These are phyloP conservation scores for Tetrahymena malaccensis DNA, from an alignment of 73 alveolate species.

Conservation along the genomic window DNA sequence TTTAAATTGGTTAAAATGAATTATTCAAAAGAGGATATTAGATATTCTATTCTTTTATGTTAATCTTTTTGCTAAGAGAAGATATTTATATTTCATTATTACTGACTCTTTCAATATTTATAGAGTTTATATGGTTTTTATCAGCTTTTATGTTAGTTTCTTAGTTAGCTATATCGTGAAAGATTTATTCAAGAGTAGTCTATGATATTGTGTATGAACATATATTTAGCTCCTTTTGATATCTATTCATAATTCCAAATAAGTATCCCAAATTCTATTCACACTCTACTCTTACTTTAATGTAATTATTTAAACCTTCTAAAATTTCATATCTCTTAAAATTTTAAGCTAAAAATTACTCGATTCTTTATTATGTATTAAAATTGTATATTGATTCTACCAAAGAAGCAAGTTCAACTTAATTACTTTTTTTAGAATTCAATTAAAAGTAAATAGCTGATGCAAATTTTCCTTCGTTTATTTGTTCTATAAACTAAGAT, in stretches of 20 bases:
- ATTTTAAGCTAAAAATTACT: constrained; percentile 1
- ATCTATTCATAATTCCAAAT: constrained; percentile 29
- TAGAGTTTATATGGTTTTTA: not conserved
- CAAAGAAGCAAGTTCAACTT: constrained; percentile 32
- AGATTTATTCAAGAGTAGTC: constrained; percentile 48
- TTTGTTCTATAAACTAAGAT: not conserved
- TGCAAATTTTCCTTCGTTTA: constrained; percentile 25
- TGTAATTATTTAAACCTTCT: constrained; percentile 36
- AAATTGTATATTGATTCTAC: constrained; percentile 45
- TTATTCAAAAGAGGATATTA: not conserved
- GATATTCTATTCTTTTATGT: not conserved
- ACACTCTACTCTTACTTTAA: constrained; percentile 23
- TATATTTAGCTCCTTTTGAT: constrained; percentile 44
- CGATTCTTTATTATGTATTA: not conserved
- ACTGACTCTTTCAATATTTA: not conserved
- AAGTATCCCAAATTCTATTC: constrained; percentile 20
- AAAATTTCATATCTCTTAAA: constrained; percentile 18
- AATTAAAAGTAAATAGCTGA: constrained; percentile 31
- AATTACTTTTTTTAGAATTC: constrained; percentile 12
- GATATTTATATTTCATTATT: not conserved
- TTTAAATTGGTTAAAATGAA: not conserved
- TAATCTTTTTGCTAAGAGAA: not conserved
- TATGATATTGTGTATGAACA: constrained; percentile 50
- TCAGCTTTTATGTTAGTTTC: not conserved
- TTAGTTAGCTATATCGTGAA: constrained; percentile 40